Evolutionary conservation across 2,329 filamentous ascomycete genomes (phyloP).

Genomic region (Penicillium occitanis): DNA sequence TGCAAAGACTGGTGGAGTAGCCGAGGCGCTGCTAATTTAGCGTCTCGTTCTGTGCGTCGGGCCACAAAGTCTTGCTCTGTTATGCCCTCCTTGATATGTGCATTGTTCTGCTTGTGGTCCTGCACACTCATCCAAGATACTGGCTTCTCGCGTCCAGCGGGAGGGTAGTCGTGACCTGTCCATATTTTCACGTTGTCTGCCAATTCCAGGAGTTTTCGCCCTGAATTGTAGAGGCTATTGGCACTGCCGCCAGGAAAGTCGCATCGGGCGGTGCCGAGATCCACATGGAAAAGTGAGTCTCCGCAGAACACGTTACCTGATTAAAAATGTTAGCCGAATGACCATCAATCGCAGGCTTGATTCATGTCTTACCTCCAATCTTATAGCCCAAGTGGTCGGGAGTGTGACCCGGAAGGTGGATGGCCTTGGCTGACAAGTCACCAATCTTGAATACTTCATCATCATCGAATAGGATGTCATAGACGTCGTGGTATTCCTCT

Average conservation of each 20-base stretch:
- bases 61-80: slow-evolving; percentile 48
- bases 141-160: slow-evolving; percentile 35
- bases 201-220: slow-evolving; percentile 45
- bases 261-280: slow-evolving; percentile 55
- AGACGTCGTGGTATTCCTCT: slow-evolving; percentile 30
- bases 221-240: slow-evolving; percentile 47
- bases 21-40: slow-evolving; percentile 45
- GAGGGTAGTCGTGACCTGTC: slow-evolving; percentile 58
- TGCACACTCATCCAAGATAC: slow-evolving; percentile 48
- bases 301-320: slow-evolving; percentile 54
- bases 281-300: slow-evolving; percentile 55
- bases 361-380: slow-evolving; percentile 46
- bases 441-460: slow-evolving; percentile 58
- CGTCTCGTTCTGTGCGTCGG: slow-evolving; percentile 48
- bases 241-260: slow-evolving; percentile 58
- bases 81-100: slow-evolving; percentile 49
- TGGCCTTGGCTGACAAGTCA: slow-evolving; percentile 46
- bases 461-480: slow-evolving; percentile 52
- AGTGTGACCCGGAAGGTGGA: slow-evolving; percentile 64
- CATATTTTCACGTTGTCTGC: slow-evolving; percentile 51
- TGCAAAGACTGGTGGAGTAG: slow-evolving; percentile 55
- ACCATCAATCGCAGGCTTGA: neutral
- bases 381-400: slow-evolving; percentile 63
- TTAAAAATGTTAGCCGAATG: slow-evolving; percentile 19
- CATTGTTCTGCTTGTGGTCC: slow-evolving; percentile 51